These are phyloP conservation scores for Pythium guiyangense DNA, from an alignment of 352 stramenopile genomes.

Conservation along the genomic window DNA sequence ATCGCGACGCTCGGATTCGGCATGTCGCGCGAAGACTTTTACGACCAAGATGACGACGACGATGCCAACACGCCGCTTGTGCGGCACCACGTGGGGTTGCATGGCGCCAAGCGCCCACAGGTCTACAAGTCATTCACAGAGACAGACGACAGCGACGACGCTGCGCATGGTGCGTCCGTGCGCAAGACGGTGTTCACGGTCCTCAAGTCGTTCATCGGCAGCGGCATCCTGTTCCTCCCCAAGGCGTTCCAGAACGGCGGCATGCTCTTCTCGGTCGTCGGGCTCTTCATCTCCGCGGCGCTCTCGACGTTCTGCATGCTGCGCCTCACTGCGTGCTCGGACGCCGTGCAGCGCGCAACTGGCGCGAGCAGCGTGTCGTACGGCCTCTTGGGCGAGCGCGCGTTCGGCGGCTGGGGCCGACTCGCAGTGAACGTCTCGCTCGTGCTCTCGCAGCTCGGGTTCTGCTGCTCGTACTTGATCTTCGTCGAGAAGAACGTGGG, in stretches of 20 bases:
- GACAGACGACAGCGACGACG: neutral
- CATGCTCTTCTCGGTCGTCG: conserved; percentile 60
- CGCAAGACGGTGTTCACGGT: conserved; percentile 63
- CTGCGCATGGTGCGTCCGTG: conserved; percentile 24
- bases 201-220: conserved; percentile 72
- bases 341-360: conserved; percentile 24
- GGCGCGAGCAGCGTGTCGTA: conserved; percentile 43
- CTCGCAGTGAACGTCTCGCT: conserved; percentile 64
- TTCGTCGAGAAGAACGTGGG: conserved; percentile 71
- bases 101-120: conserved; percentile 8
- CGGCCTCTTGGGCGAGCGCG: conserved; percentile 45
- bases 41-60: conserved; percentile 21
- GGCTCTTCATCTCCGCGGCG: conserved; percentile 33
- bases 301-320: conserved; percentile 66
- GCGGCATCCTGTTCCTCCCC: conserved; percentile 61
- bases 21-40: conserved; percentile 34
- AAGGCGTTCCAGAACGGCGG: conserved; percentile 64
- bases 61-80: conserved; percentile 39
- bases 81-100: conserved; percentile 12
- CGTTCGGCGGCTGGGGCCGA: conserved; percentile 42
- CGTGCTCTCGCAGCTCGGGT: conserved; percentile 62
- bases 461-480: conserved; percentile 75
- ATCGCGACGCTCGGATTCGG: conserved; percentile 36
- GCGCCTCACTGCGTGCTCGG: conserved; percentile 46
- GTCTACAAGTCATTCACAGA: conserved; percentile 7